Evolutionary conservation across 345 rosid species (phyloP), one percentile per base, ranked within the genome.

Genomic region (Dovyalis caffra): DNA sequence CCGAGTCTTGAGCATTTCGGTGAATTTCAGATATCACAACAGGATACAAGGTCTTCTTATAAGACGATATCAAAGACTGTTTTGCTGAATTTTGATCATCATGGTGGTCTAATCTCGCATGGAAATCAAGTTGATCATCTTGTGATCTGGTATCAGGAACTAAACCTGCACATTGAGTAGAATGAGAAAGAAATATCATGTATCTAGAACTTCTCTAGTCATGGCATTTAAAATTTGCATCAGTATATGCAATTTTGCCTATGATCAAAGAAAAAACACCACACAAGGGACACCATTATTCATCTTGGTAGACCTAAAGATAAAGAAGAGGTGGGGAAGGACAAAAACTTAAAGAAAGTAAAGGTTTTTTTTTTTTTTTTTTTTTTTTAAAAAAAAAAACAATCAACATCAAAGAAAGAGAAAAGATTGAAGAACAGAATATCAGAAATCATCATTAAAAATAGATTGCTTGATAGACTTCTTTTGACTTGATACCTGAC

Each of bases 21-120:
- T 66, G 71, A 26, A 90, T 79, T 71, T 94, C 94, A 53, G 85
- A 85, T 86, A 84, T 89, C 81, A 91, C 66, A 6, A 64, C 64
- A 75, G 95, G 95, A 74, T 85, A 74, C 35, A 89, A 51, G 34
- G 83, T 81, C 85, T 80, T 91, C 81, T 69, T 87, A 74, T 89
- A 94, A 15, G 90, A 84, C 6, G 87, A 86, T 29, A 88, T 86
- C 40, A 94, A 78, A 68, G 67, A 77, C 65, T 86, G 92, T 76
- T 90, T 94, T n/a, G 82, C 73, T 49, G 90, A 80, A 77, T 85
- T 91, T 63, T 89, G 91, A 71, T 89, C 94, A 15, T 91, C 95
- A 51, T 64, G 86, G 43, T 82, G 78, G 20, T 86, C 95, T 63
- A 86, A 70, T 83, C 82, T 84, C 43, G 81, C 84, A 60, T 84